Evolutionary conservation across 2,329 filamentous ascomycete species (phyloP), one percentile per base, ranked within the genome.

Genomic region (Plenodomus lindquistii): DNA sequence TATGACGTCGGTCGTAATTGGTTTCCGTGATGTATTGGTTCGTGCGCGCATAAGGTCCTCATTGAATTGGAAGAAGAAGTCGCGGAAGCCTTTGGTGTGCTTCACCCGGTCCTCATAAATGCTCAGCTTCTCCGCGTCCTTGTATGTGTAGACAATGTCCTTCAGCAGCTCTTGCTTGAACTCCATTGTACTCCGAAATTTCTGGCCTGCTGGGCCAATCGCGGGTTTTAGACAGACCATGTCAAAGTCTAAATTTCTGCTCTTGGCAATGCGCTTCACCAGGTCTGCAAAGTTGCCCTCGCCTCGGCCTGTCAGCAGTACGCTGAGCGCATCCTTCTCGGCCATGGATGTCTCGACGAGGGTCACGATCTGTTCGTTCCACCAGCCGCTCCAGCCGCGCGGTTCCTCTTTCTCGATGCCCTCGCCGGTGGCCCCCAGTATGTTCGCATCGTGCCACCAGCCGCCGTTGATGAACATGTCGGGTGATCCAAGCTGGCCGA

Each of bases 361-460:
- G 62, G 91, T 83, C 45, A 80, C 84, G 58, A 99, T 86, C 62
- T 88, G 85, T 68, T 97, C 93, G 66, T 97, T 97, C 94, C 94
- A 99, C 88, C 90, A 97, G 29, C 91, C 91, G 48, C 88, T 78
- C 93, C 93, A 99, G 9, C 83, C 92, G 19, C 85, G 85, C 36
- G 82, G 78, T 71, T 97, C 92, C 73, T 97, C 94, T 48, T 83
- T 83, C 42, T 90, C 89, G 5, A 87, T 70, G 15, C 94, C 94
- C 48, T 91, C 82, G 43, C 94, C 94, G 1, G 91, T 96, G 2
- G 92, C 86, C 10, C 87, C 85, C 19, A 99, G 84, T 54, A 99
- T 92, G 55, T 84, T 85, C 37, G 85, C 83, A 67, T 97, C 92
- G 73, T 99, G 94, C 94, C 94, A 99, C 94, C 94, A 99, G 54